Evolutionary conservation across 208 protist genomes (phyloP).

Genomic region (Wallacemonas collosoma): DNA sequence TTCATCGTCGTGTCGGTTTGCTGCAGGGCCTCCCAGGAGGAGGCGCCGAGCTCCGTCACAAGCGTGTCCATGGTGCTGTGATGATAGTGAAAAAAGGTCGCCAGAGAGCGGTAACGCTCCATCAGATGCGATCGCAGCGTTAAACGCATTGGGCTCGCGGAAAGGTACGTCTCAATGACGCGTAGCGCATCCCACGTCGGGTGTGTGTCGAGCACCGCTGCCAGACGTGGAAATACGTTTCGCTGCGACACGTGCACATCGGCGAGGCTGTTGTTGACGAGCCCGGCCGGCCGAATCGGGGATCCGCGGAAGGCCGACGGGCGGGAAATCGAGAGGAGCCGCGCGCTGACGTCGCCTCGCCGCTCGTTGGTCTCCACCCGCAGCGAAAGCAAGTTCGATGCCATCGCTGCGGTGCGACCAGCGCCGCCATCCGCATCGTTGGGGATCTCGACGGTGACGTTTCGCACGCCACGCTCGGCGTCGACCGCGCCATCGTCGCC

Average conservation of each 20-base stretch:
- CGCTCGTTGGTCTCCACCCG: constrained; percentile 77
- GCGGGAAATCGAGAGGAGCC: constrained; percentile 28
- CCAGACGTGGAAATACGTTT: constrained; percentile 49
- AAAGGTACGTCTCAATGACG: constrained; percentile 45
- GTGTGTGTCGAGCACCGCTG: constrained; percentile 34
- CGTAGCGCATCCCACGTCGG: constrained; percentile 33
- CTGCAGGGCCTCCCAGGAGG: constrained; percentile 31
- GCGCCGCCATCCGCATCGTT: constrained; percentile 25
- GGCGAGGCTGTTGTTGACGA: constrained; percentile 19
- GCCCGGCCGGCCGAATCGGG: constrained; percentile 14
- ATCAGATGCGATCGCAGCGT: constrained; percentile 31
- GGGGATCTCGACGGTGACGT: constrained; percentile 25
- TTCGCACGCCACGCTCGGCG: constrained; percentile 28
- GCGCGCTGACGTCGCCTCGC: constrained; percentile 38
- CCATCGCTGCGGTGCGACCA: background rate
- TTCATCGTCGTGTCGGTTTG: background rate
- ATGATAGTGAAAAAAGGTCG: constrained; percentile 71
- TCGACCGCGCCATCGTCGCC: constrained; percentile 20
- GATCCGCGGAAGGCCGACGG: constrained; percentile 2
- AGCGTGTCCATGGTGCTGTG: constrained; percentile 61
- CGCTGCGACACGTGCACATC: constrained; percentile 28
- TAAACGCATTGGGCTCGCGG: constrained; percentile 14
- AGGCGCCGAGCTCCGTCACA: constrained; percentile 51
- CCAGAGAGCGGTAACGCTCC: constrained; percentile 50
- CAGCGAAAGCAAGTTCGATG: constrained; percentile 62